phyloP scores from a whole-genome alignment of 2,329 filamentous ascomycete genomes.

The Elsinoe fawcettii region DNA sequence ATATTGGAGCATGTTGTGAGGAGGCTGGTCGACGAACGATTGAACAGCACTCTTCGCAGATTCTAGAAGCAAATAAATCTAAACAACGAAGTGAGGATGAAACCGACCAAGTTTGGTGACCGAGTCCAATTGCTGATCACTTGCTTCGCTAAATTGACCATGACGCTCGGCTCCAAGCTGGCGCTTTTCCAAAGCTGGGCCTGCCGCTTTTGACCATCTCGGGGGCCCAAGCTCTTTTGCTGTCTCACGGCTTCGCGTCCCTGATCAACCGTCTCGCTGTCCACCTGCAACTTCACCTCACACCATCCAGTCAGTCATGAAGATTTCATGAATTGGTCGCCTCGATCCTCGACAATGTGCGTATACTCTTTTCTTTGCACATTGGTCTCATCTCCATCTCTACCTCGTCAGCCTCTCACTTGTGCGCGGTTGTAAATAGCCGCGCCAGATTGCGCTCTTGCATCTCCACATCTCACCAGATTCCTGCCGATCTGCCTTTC shows the following conservation, averaged over 20 bases:
- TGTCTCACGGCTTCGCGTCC: slow-evolving; percentile 3
- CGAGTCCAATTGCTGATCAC: not conserved
- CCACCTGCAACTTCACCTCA: not conserved
- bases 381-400: not conserved
- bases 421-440: slow-evolving; percentile 4
- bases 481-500: slow-evolving; percentile 5
- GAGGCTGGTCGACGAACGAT: slow-evolving; percentile 64
- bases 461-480: slow-evolving; percentile 10
- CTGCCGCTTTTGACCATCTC: not conserved
- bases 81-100: not conserved
- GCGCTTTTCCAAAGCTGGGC: not conserved
- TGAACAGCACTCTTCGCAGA: slow-evolving; percentile 33
- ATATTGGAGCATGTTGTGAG: slow-evolving; percentile 49
- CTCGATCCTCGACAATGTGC: slow-evolving; percentile 9
- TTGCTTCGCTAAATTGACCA: not conserved
- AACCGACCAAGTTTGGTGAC: not conserved
- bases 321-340: slow-evolving; percentile 1
- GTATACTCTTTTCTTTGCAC: slow-evolving; percentile 5
- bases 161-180: not conserved
- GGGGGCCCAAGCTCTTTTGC: slow-evolving; percentile 7
- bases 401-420: not conserved
- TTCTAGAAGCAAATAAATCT: slow-evolving; percentile 1
- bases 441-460: not conserved
- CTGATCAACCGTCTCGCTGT: not conserved
- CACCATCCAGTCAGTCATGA: not conserved